Evolutionary conservation across 345 rosid genomes (phyloP).

Genomic region (Excoecaria cochinchinensis): DNA sequence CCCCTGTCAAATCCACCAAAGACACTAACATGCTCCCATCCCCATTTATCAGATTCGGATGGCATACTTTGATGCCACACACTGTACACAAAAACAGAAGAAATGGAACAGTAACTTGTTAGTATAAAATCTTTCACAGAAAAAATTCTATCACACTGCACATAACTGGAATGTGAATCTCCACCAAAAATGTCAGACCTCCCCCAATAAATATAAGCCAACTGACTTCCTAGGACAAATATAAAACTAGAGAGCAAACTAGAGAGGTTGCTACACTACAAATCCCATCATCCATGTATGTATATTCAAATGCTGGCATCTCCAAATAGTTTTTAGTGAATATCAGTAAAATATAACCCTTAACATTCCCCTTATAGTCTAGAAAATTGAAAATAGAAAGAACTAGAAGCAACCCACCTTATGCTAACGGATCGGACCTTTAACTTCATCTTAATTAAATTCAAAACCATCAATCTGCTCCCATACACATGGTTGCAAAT

Average conservation of each 20-base stretch:
- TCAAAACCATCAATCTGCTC: no score
- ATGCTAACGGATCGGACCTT: no score
- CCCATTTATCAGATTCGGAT: constrained; percentile 52
- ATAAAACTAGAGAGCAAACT: constrained; percentile 3
- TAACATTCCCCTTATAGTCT: no score
- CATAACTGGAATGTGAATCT: not conserved
- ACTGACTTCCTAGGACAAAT: not conserved
- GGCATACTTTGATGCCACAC: constrained; percentile 25
- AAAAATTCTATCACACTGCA: not conserved
- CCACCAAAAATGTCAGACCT: not conserved
- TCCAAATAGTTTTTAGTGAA: no score
- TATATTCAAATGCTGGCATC: no score
- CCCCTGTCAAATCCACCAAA: constrained; percentile 55
- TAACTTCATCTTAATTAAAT: no score
- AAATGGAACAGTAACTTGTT: not conserved
- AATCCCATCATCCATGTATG: no score
- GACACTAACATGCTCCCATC: constrained; percentile 55
- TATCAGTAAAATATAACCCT: no score
- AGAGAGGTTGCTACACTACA: not conserved
- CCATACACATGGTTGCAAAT: no score
- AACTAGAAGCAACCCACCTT: no score
- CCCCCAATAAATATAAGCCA: not conserved
- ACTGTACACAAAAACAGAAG: not conserved
- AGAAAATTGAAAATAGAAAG: no score
- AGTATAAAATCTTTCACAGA: not conserved